Base-by-base conservation (phyloP, 495 filamentous ascomycete genomes). In the Tuber borchii region DNA sequence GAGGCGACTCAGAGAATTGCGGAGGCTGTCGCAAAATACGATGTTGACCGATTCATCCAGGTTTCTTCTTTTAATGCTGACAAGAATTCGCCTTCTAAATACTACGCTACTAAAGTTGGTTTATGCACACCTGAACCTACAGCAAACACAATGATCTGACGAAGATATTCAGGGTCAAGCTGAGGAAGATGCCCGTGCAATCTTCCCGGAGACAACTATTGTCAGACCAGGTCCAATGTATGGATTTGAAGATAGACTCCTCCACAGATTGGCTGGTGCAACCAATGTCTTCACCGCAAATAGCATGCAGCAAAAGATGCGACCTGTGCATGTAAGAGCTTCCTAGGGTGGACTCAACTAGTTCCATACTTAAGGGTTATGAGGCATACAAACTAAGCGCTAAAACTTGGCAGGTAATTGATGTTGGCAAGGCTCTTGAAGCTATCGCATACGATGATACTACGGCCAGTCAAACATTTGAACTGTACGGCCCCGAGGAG, bases 161-260 rank as follows among this genome's bases (percentile, higher is more conserved):
- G 56, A 75, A 22, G 39, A 43, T n/a, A 37, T 73, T 45, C 72
- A 93, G 91, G 93, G 86, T 68, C 89, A 87, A 82, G 93, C 91
- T 77, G 95, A 99, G 86, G 87, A 91, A 82, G 89, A 95, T 31
- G 95, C 88, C 61, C 91, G 95, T 75, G 88, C 87, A 75, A 97
- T 99, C 84, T 99, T 94, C 87, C 96, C 95, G 19, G 95, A 99
- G 85, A 97, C 95, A 31, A 99, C 96, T 71, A 96, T 99, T 82
- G 95, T 99, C 79, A 90, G 95, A 71, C 95, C 95, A 56, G 91
- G 94, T 16, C 95, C 95, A 20, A 88, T 97, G 85, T 99, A 94
- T 84, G 95, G 95, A 61, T 94, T 91, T 84, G 95, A 99, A 84
- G 95, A 99, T 85, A 90, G 90, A 77, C 90, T 99, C 51, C 90